Evolutionary conservation across 345 rosid genomes (phyloP).

Genomic region (Pistacia atlantica): DNA sequence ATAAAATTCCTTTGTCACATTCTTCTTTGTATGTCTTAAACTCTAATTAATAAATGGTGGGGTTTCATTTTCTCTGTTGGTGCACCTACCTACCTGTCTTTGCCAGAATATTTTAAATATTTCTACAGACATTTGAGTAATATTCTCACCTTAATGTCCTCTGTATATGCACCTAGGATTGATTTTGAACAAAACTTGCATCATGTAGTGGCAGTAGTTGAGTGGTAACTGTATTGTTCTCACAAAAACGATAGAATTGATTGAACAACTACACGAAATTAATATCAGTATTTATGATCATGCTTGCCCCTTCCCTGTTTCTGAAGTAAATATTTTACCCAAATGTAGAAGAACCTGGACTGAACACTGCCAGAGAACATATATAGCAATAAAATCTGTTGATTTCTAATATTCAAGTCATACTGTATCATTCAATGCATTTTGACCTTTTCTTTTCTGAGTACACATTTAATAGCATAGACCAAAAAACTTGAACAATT

Average conservation of each 20-base stretch:
- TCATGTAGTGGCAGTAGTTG: neutral
- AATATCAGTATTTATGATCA: slow-evolving; percentile 7
- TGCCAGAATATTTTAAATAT: slow-evolving; percentile 9
- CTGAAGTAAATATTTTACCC: slow-evolving; percentile 13
- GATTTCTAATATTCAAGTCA: no score
- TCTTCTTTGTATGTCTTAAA: slow-evolving; percentile 31
- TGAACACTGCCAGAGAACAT: neutral
- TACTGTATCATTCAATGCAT: neutral
- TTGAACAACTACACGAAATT: neutral
- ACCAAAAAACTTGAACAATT: neutral
- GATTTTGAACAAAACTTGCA: neutral
- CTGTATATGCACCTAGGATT: neutral
- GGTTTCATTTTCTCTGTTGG: slow-evolving; percentile 34
- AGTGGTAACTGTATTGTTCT: neutral
- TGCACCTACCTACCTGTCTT: slow-evolving; percentile 18
- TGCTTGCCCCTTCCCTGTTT: slow-evolving; percentile 8
- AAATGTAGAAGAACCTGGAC: slow-evolving; percentile 2
- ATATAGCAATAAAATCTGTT: neutral
- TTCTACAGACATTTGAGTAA: slow-evolving; percentile 4
- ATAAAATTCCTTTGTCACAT: slow-evolving; percentile 22
- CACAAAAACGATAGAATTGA: no score
- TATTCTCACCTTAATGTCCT: slow-evolving; percentile 6
- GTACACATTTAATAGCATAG: neutral
- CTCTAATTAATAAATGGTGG: slow-evolving; percentile 34
- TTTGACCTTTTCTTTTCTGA: neutral